Evolutionary conservation across 257 asterid genomes (phyloP), one percentile per base, ranked within the genome.

Genomic region (Eustoma russellianum): DNA sequence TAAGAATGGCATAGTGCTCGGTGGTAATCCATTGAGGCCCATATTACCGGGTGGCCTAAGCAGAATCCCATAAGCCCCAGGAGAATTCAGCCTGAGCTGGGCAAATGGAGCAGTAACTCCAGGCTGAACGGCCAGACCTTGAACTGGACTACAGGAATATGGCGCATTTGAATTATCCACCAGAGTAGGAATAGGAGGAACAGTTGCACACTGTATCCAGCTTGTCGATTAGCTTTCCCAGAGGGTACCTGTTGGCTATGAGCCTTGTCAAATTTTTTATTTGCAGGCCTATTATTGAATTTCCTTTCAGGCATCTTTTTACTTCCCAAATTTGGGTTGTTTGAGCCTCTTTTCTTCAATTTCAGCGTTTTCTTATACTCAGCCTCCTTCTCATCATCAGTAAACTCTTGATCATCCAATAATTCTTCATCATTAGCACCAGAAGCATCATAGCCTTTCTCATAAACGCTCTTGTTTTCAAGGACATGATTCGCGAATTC

Each of bases 391-490:
- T 91, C 98, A 46, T 87, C 98, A 24, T 91, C 98, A 17, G 98
- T 84, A 55, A 91, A 91, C 58, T 89, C 97, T 13, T 60, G 64
- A 15, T 79, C 92, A 0, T 78, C 95, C 0, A 72, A 66, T 50
- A 77, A 35, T 73, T 91, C 98, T 67, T 91, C 96, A 38, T 91
- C 98, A 33, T 91, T 75, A 28, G 80, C 94, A 46, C 77, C 77
- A 6, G 98, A 91, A 17, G 95, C 96, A 69, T 91, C 98, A 33
- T 87, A 91, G 50, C 96, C 98, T 79, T 87, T 91, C 61, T 73
- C 74, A 75, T 82, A 84, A 50, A 91, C 77, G 62, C 57, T 84
- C 64, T 77, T 81, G 76, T 84, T 83, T 47, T 77, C 70, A 54
- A 91, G 81, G 17, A 91, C 78, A 47, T 77, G 86, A 59, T 66